A percentile compares a stretch with the other conserved stretches of the same genome.
Evolutionary conservation across 352 stramenopile genomes (phyloP).

Genomic region (Stephanocyclus meneghinianus): DNA sequence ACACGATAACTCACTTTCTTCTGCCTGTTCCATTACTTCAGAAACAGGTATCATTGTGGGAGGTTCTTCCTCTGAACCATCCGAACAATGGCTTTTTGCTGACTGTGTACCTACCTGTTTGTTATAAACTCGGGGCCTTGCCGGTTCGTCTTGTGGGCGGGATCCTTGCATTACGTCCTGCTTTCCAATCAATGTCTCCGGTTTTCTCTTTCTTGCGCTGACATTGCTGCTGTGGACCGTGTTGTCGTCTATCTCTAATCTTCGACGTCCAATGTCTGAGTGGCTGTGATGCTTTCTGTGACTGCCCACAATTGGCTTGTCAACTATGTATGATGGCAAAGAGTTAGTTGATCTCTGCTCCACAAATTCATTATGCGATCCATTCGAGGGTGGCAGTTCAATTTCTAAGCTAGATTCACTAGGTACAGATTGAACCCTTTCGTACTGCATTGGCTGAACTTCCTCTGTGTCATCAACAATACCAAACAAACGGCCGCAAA

Average conservation of each 20-base stretch:
- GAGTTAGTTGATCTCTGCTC: slow-evolving; percentile 4
- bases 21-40: slow-evolving; percentile 10
- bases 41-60: slow-evolving; percentile 20
- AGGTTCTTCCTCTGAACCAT: slow-evolving; percentile 42
- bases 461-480: slow-evolving; percentile 9
- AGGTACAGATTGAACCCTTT: slow-evolving; percentile 25
- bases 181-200: neutral
- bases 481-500: slow-evolving; percentile 38
- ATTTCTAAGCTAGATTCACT: slow-evolving; percentile 3
- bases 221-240: slow-evolving; percentile 14
- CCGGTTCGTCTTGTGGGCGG: slow-evolving; percentile 3
- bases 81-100: slow-evolving; percentile 57
- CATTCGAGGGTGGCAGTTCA: slow-evolving; percentile 12
- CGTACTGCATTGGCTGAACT: neutral
- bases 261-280: neutral
- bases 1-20: slow-evolving; percentile 29
- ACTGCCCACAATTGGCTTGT: slow-evolving; percentile 7
- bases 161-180: neutral
- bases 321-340: slow-evolving; percentile 9
- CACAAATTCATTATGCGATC: neutral
- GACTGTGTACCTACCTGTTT: neutral
- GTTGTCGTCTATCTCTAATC: slow-evolving; percentile 6
- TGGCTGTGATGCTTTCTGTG: neutral
- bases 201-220: neutral
- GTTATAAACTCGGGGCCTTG: neutral